Evolutionary conservation across 345 rosid species (phyloP), one percentile per base, ranked within the genome.

Genomic region (Orychophragmus violaceus): DNA sequence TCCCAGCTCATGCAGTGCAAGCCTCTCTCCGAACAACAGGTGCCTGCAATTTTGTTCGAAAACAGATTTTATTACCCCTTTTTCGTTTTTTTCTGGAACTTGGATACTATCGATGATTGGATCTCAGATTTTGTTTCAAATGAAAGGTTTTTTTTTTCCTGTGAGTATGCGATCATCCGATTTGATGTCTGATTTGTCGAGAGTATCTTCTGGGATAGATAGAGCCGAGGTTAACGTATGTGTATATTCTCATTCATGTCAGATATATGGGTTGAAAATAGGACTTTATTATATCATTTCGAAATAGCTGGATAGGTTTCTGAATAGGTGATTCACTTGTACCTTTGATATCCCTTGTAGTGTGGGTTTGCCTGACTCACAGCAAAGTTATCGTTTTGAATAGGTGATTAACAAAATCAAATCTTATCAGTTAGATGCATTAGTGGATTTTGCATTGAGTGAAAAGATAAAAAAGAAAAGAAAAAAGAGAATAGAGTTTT

Each of bases 1-100:
- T 75, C 86, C 46, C 91, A 87, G 85, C 95, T 87, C 63, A 87
- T 82, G 89, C 95, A 87, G 84, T 87, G 95, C 87, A 87, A 85
- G 79, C 95, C 95, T 3, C 87, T 87, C 33, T 87, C 95, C 5
- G 95, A 87, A 76, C 87, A 77, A 36, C 89, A 87, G 95, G 95
- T 87, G n/a, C n/a, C n/a, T n/a, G n/a, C n/a, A n/a, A n/a, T n/a
- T n/a, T n/a, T n/a, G n/a, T n/a, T n/a, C n/a, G n/a, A n/a, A n/a
- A n/a, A n/a, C n/a, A n/a, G n/a, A n/a, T n/a, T n/a, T n/a, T n/a
- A n/a, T n/a, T n/a, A n/a, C 10, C 49, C 28, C 19, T 27, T 37
- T 33, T 41, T 27, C n/a, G 37, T 53, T 55, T 11, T 35, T 14
- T 8, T 8, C 6, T 22, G 51, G 22, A 50, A n/a, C 22, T 59